These are phyloP conservation scores for Saprolegnia diclina DNA, from an alignment of 352 stramenopile genomes.

Conservation along the genomic window DNA sequence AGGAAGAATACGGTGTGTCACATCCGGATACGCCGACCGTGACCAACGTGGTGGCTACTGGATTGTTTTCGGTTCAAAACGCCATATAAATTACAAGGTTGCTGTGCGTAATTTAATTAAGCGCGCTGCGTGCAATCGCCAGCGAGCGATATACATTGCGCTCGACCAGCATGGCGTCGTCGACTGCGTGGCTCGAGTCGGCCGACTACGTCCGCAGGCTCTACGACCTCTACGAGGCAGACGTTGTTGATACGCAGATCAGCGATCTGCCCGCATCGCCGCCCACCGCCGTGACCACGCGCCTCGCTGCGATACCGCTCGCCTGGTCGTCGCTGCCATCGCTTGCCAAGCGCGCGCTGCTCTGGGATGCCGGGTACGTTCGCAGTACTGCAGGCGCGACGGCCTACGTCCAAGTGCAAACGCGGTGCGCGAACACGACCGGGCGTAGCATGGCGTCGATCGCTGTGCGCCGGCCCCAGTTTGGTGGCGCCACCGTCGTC, in stretches of 20 bases:
- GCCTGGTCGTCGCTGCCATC: conserved; percentile 14
- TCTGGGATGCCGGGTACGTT: conserved; percentile 24
- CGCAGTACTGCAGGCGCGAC: neutral
- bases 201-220: conserved; percentile 21
- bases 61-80: neutral
- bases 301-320: neutral
- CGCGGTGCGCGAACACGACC: neutral
- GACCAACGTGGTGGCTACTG: neutral
- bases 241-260: conserved; percentile 3
- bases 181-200: conserved; percentile 7
- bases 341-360: conserved; percentile 10
- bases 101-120: neutral
- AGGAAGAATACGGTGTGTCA: too few relatives aligned
- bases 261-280: conserved; percentile 4
- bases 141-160: neutral
- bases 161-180: neutral
- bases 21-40: neutral
- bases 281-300: neutral
- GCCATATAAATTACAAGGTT: neutral
- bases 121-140: neutral
- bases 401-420: conserved; percentile 3
- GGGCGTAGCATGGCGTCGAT: conserved; percentile 3
- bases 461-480: neutral
- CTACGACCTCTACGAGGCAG: conserved; percentile 15
- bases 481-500: neutral